Evolutionary conservation across 768 basidiomycete species (phyloP).

Genomic region (Phlebiopsis flavidoalba): DNA sequence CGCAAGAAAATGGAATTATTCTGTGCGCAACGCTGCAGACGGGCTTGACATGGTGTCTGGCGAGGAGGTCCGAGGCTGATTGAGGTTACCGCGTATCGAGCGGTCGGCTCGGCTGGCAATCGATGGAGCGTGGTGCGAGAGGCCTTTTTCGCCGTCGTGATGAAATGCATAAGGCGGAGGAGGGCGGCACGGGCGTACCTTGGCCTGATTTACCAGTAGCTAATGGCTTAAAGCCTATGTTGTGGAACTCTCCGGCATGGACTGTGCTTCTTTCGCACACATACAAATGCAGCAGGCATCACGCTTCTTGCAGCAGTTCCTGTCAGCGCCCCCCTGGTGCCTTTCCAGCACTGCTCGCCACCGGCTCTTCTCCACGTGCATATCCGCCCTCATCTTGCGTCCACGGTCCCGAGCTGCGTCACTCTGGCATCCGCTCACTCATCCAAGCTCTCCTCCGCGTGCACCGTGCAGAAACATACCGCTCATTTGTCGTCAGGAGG

Average conservation of each 20-base stretch:
- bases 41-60: not conserved
- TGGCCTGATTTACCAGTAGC: not conserved
- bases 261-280: too few species aligned
- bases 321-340: conserved; percentile 9
- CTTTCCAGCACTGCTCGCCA: not conserved
- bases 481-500: not conserved
- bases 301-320: not conserved
- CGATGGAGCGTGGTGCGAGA: not conserved
- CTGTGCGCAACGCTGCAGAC: not conserved
- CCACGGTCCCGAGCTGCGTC: conserved; percentile 5
- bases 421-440: not conserved
- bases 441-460: not conserved
- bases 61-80: not conserved
- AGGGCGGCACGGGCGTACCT: not conserved
- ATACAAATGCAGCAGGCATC: not conserved
- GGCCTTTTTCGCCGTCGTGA: not conserved
- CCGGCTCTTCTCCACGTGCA: conserved; percentile 1
- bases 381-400: not conserved
- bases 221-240: conserved; percentile 6
- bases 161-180: not conserved
- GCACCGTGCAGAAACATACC: not conserved
- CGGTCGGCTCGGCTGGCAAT: not conserved
- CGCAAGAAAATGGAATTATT: not conserved
- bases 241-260: conserved; percentile 4
- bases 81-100: not conserved